Evolutionary conservation across 176 grass and related monocot genomes (phyloP), one percentile per base, ranked within the genome.

Genomic region (Oryza longistaminata): DNA sequence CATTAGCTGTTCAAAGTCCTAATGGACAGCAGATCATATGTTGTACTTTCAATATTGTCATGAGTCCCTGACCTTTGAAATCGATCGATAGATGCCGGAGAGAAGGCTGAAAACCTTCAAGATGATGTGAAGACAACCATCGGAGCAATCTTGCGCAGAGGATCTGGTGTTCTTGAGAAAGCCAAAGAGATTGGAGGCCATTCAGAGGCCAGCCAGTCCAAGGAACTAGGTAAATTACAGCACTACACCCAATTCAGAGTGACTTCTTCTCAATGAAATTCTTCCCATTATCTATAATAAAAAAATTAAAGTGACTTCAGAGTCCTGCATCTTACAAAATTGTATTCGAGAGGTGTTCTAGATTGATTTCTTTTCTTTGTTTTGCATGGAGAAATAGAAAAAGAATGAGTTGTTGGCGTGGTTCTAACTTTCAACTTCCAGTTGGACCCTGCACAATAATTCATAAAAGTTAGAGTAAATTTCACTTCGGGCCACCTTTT

Each of bases 111-210:
- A 49, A 86, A 89, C 31, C 61, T 70, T 44, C 78, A 88, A 49
- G 74, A 73, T 16, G 79, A 82, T 58, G 78, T 82, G 79, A 92
- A 88, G 22, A 48, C 60, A 42, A 80, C 79, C 48, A 83, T 87
- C 26, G 80, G 83, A 83, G 68, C 80, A 44, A 87, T 87, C 80
- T 3, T 83, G 40, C 48, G 87, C 48, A 79, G 19, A 8, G 88
- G 88, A 22, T 83, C 88, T 40, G 68, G 6, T 40, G 34, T 64
- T 68, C 11, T 87, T 79, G 84, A 87, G 27, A 87, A 70, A 79
- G 68, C 44, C 11, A 85, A 81, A 81, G 85, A 91, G 70, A 31
- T 74, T 21, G 86, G 55, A 78, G 64, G 39, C 17, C 69, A 80
- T 49, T 87, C 85, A 33, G 80, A 80, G 53, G 70, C 81, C 31